Conservation (phyloP, 2,329 filamentous ascomycete genomes). For the Cladosporium halotolerans region DNA sequence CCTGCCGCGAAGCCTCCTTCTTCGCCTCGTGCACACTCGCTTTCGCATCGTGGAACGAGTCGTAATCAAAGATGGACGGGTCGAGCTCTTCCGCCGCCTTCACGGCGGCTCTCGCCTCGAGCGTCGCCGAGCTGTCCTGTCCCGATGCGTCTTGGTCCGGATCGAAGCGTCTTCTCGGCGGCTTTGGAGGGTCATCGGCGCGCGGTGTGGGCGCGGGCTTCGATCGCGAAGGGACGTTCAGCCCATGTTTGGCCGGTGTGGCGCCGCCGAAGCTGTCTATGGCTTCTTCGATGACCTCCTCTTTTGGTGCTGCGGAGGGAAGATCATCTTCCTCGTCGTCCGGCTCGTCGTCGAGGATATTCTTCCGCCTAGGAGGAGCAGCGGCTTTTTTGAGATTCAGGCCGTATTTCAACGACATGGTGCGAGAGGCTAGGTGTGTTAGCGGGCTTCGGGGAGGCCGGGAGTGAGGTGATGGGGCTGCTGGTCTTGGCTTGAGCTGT, state of each 20-base stretch:
- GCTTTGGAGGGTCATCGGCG: conserved; percentile 28
- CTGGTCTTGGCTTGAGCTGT: no score
- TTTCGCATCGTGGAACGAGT: conserved; percentile 71
- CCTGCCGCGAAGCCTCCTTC: conserved; percentile 47
- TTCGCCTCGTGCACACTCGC: conserved; percentile 53
- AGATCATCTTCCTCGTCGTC: conserved; percentile 18
- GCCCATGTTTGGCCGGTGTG: conserved; percentile 14
- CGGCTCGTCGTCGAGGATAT: conserved; percentile 26
- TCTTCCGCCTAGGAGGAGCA: conserved; percentile 17
- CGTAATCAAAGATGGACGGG: conserved; percentile 77
- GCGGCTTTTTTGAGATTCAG: conserved; percentile 30
- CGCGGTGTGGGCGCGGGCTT: conserved; percentile 19
- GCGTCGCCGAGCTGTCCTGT: conserved; percentile 57
- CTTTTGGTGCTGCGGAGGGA: neutral
- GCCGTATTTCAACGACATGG: conserved; percentile 32
- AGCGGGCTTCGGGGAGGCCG: neutral
- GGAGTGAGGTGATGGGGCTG: neutral
- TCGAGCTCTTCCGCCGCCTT: conserved; percentile 62
- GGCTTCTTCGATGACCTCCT: conserved; percentile 41
- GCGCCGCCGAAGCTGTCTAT: conserved; percentile 52
- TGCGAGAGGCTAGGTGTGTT: conserved; percentile 4
- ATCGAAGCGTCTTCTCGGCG: conserved; percentile 37
- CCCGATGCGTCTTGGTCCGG: conserved; percentile 43
- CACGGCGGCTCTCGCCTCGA: conserved; percentile 58
- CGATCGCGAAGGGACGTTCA: conserved; percentile 1